These are phyloP conservation scores for Talaromyces sp. DNA, from an alignment of 2,329 filamentous ascomycete species.

Conservation along the genomic window DNA sequence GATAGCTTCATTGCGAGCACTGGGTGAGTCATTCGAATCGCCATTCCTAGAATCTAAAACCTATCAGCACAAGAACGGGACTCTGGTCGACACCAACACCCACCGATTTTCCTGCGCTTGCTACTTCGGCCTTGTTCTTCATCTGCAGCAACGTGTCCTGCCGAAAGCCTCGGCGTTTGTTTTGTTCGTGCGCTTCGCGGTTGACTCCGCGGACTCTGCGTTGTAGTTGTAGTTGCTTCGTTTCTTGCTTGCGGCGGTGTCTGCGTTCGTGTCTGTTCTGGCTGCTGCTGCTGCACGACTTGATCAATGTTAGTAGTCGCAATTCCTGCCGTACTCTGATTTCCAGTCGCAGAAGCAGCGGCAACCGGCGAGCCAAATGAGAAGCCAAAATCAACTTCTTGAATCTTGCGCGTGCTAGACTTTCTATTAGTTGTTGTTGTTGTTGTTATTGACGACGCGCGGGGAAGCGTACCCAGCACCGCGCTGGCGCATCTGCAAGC, in stretches of 20 bases:
- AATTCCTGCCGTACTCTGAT: constrained; percentile 15
- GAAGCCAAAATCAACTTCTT: constrained; percentile 48
- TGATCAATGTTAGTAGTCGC: constrained; percentile 16
- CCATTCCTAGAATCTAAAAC: constrained; percentile 3
- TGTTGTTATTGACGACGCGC: constrained; percentile 16
- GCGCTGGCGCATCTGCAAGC: constrained; percentile 53
- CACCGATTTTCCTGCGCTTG: constrained; percentile 10
- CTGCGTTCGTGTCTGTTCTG: constrained; percentile 13
- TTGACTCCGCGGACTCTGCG: constrained; percentile 8
- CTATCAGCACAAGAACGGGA: not conserved
- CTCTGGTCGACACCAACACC: not conserved
- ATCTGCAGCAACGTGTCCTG: not conserved
- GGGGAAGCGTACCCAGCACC: constrained; percentile 48
- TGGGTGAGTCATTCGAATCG: not conserved
- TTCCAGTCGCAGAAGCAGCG: constrained; percentile 23
- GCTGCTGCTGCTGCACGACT: constrained; percentile 13
- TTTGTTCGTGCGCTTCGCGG: not conserved
- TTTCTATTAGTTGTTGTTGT: constrained; percentile 17
- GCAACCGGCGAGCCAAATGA: constrained; percentile 35
- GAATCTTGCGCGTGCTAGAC: constrained; percentile 42
- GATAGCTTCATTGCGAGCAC: not conserved
- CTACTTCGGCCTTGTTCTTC: constrained; percentile 6
- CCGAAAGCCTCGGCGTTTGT: not conserved
- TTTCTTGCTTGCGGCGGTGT: constrained; percentile 10
- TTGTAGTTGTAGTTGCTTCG: constrained; percentile 13